These are phyloP conservation scores for Marchantia paleacea DNA, from an alignment of 225 moss, liverwort and hornwort genomes.

Conservation along the genomic window DNA sequence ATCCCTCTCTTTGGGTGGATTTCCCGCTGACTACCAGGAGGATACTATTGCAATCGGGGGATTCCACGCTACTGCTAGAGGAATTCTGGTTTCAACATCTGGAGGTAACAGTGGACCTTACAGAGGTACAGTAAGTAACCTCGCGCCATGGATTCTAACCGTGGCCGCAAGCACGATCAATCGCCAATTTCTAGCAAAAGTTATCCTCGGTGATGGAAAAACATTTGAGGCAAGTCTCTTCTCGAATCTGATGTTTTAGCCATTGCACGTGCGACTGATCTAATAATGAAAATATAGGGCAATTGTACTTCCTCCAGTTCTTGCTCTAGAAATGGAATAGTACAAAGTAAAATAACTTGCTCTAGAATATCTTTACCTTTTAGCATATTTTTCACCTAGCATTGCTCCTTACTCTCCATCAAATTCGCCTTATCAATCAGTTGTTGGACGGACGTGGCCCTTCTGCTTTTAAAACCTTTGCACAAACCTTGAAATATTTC, in stretches of 20 bases:
- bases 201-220: conserved; percentile 23
- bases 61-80: conserved; percentile 59
- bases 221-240: neutral
- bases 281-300: neutral
- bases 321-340: neutral
- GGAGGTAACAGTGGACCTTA: conserved; percentile 49
- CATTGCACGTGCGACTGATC: neutral
- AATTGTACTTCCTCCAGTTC: neutral
- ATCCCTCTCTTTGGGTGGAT: conserved; percentile 58
- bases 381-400: neutral
- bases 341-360: too few species aligned
- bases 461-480: neutral
- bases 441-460: neutral
- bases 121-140: conserved; percentile 47
- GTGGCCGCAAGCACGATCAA: conserved; percentile 62
- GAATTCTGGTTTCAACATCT: conserved; percentile 56
- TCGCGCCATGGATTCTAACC: conserved; percentile 72
- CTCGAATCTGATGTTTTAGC: neutral
- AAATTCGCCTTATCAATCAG: neutral
- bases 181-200: conserved; percentile 50
- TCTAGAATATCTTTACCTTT: neutral
- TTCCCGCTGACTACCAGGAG: conserved; percentile 39
- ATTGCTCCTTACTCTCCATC: neutral
- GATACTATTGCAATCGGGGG: conserved; percentile 62
- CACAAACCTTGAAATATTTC: too few species aligned